Evolutionary conservation across 805 yeast genomes (phyloP), one percentile per base, ranked within the genome.

Genomic region (Ogataea trehalophila): DNA sequence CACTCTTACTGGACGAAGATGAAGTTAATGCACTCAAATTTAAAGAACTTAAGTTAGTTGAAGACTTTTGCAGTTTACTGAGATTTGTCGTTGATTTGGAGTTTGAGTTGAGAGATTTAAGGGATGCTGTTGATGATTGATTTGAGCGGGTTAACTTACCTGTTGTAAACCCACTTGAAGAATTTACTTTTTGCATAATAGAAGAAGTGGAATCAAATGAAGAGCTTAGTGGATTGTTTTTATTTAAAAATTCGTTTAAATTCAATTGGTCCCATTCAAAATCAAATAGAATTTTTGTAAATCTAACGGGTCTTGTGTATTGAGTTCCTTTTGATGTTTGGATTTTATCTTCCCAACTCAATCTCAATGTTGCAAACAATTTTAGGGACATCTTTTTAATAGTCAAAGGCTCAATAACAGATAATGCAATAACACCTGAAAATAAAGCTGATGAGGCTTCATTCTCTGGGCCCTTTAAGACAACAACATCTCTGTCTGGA

Each of bases 401-500:
- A 15, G 80, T 67, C 47, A 88, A 68, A 3, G 96, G 87, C 54
- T 92, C 98, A 13, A 75, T 72, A 0, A 87, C 80, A 0, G 91
- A 76, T 23, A 94, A 66, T 1, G 85, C 90, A 22, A 94, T 81
- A 11, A 80, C 80, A 4, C 99, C 99, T 1, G 85, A 70, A 26
- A 94, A 65, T 6, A 85, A 68, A 3, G 80, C 87, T 2, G 96
- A 82, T 0, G 88, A 75, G 0, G 97, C 96, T 44, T 84, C 91
- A 34, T 76, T 74, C 6, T 85, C 81, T 1, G 84, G 60, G 1
- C 99, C 99, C 55, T 89, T 85, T 33, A 92, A 65, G 8, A 94
- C 77, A 5, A 92, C 67, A 9, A 91, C 92, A 59, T 89, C 94
- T 52, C 81, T 83, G 39, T 87, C 95, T 2, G 76, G 63, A 23